Conservation (phyloP, 1,284 basidiomycete species). For the Rhizoctonia solani region DNA sequence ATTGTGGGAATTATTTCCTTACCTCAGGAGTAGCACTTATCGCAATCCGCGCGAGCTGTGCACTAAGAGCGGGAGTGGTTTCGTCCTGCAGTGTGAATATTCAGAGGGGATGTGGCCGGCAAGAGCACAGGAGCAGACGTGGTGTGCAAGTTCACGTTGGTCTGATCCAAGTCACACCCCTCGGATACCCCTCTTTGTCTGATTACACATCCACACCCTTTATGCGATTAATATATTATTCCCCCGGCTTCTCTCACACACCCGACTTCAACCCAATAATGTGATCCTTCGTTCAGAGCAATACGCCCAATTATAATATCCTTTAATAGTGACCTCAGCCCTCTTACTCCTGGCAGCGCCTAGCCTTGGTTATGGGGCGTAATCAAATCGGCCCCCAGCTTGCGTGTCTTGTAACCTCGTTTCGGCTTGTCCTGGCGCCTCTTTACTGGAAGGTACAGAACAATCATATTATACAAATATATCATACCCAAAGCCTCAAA, state of each 20-base stretch:
- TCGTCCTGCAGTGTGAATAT: constrained; percentile 22
- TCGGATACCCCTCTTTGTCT: constrained; percentile 22
- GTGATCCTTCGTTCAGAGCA: not conserved
- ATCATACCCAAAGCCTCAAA: no score
- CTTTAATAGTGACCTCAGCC: no score
- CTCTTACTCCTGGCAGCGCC: no score
- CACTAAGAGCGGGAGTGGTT: constrained; percentile 25
- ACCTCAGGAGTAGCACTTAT: constrained; percentile 24
- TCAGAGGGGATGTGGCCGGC: not conserved
- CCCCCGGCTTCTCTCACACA: not conserved
- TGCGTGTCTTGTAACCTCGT: no score
- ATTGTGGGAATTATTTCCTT: not conserved
- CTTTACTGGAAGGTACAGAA: no score
- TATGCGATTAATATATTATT: not conserved
- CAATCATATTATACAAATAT: no score
- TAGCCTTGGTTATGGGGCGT: no score
- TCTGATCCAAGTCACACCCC: not conserved
- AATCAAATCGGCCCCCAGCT: no score
- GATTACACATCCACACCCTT: constrained; percentile 1
- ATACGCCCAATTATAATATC: no score
- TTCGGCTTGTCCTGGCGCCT: no score
- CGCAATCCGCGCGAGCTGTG: constrained; percentile 32
- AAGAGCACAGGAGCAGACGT: constrained; percentile 9
- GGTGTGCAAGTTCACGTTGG: not conserved
- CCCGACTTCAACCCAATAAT: not conserved